These are phyloP conservation scores for Sicyos edulis DNA, from an alignment of 306 rosid species.

Conservation along the genomic window DNA sequence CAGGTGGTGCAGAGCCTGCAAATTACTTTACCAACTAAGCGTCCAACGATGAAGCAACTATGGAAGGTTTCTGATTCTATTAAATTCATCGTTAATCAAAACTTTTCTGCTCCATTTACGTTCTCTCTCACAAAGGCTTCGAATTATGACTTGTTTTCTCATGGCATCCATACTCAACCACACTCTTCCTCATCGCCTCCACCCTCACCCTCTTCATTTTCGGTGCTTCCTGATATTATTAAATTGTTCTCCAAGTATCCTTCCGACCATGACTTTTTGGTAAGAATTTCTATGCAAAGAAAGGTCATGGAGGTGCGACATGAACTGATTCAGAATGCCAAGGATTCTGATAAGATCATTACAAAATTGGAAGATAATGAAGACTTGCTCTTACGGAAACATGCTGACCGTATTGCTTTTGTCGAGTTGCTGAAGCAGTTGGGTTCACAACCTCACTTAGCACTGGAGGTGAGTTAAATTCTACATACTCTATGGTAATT, in stretches of 20 bases:
- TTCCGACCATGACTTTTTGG: not conserved
- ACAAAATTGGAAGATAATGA: conserved; percentile 35
- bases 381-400: conserved; percentile 20
- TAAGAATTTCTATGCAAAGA: conserved; percentile 14
- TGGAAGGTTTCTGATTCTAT: conserved; percentile 44
- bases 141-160: conserved; percentile 14
- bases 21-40: not conserved
- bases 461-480: conserved; percentile 37
- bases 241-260: conserved; percentile 26
- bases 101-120: conserved; percentile 15
- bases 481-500: not conserved
- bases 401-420: conserved; percentile 20
- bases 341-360: conserved; percentile 23
- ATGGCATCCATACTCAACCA: conserved; percentile 25
- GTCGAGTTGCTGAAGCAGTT: conserved; percentile 49
- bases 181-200: conserved; percentile 11
- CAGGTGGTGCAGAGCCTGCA: not conserved
- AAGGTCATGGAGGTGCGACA: conserved; percentile 27
- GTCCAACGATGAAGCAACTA: conserved; percentile 42
- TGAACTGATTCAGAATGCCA: conserved; percentile 30
- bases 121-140: conserved; percentile 21
- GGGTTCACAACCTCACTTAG: conserved; percentile 43
- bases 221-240: conserved; percentile 12
- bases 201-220: conserved; percentile 5
- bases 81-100: conserved; percentile 22